Base-by-base conservation (phyloP, 306 rosid genomes). In the Macrotyloma uniflorum region DNA sequence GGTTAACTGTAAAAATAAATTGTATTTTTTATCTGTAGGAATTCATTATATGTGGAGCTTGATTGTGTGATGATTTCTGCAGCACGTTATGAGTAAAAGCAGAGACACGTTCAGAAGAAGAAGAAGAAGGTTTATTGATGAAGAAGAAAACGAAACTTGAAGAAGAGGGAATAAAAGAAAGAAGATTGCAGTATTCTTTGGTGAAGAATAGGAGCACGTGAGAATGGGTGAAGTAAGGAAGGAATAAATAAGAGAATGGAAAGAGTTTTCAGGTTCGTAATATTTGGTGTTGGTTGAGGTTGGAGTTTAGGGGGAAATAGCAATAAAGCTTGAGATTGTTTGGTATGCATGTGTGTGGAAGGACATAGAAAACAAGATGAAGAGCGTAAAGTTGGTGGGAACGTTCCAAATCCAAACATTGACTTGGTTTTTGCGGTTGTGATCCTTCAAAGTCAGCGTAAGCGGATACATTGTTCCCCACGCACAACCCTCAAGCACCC, bases 171-270 rank as follows among this genome's bases (percentile, higher is more conserved):
- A 22, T 22, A 19, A 30, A 32, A 13, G 11, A 53, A n/a, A 26
- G 18, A 57, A 68, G 55, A 13, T 18, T n/a, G 40, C 3, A 32
- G 28, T 78, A 57, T 78, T 69, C 63, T 9, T 58, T n/a, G 14
- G 38, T 16, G 38, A 61, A 59, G 77, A 42, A 59, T 6, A 58
- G 83, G 62, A 12, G 15, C 53, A 58, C 53, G 8, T 5, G 32
- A 70, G 22, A 57, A 8, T 35, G 36, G 38, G 9, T 8, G 22
- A 42, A 24, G 55, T 26, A 79, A 79, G 83, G 19, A 70, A 79
- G 66, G 83, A 47, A 79, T 79, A 79, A 69, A 23, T 26, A 58
- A 61, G 1, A 43, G 62, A 19, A 78, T 18, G 33, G 2, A 23
- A 38, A 38, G 2, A 7, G 0, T 36, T 36, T 35, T 35, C 33